These are phyloP conservation scores for Lachnellula hyalina DNA, from an alignment of 2,329 filamentous ascomycete species.

Conservation along the genomic window DNA sequence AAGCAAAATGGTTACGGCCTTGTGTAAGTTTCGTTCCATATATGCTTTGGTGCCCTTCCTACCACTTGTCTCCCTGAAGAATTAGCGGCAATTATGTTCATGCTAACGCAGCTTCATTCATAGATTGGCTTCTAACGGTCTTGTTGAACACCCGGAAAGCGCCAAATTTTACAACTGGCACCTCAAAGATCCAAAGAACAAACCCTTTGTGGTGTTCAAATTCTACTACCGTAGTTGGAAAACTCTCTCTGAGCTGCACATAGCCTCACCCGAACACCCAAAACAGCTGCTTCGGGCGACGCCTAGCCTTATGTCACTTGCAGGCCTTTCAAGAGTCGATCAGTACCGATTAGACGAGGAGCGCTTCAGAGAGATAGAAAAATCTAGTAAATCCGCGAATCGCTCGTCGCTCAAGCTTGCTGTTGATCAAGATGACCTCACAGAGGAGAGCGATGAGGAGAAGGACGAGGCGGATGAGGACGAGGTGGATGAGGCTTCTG, in stretches of 20 bases:
- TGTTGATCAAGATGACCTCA: background rate
- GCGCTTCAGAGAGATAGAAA: background rate
- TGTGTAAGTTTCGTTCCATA: slow-evolving; percentile 37
- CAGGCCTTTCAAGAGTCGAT: slow-evolving; percentile 6
- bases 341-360: slow-evolving; percentile 10
- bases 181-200: slow-evolving; percentile 46
- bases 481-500: background rate
- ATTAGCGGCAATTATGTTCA: background rate
- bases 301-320: slow-evolving; percentile 17
- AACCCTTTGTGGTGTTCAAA: slow-evolving; percentile 47
- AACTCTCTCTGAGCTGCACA: slow-evolving; percentile 42
- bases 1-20: slow-evolving; percentile 48
- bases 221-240: slow-evolving; percentile 53
- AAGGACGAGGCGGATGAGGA: background rate
- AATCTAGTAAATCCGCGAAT: background rate
- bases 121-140: slow-evolving; percentile 48
- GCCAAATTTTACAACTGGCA: slow-evolving; percentile 48
- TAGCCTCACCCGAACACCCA: slow-evolving; percentile 33
- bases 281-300: slow-evolving; percentile 15
- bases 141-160: slow-evolving; percentile 47
- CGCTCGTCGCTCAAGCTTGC: background rate
- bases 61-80: background rate
- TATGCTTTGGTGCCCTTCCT: background rate
- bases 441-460: background rate
- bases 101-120: background rate